These are phyloP conservation scores for Psilocybe azurescens DNA, from an alignment of 768 basidiomycete species.

Conservation along the genomic window DNA sequence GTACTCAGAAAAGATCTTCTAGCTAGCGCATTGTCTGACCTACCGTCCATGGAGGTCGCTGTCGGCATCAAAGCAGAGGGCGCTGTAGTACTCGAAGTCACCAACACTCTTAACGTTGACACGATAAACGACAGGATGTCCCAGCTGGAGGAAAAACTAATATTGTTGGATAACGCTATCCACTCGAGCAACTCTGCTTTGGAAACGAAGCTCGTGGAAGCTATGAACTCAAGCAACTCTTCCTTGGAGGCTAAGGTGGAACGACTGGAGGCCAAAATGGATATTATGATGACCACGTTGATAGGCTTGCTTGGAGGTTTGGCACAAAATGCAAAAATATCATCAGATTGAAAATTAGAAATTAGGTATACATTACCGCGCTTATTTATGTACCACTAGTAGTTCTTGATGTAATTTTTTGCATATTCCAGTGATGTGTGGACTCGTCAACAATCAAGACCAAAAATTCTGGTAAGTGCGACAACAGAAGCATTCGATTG, in stretches of 20 bases:
- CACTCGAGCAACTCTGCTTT: neutral
- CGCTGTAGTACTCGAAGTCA: neutral
- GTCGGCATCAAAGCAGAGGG: neutral
- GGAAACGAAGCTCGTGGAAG: neutral
- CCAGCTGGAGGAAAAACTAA: neutral
- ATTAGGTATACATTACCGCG: too few species aligned
- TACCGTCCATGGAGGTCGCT: neutral
- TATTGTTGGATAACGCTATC: neutral
- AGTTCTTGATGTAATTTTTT: too few species aligned
- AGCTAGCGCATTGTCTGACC: neutral
- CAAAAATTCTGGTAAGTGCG: too few species aligned
- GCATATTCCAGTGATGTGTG: too few species aligned
- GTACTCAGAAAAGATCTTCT: slow-evolving; percentile 2
- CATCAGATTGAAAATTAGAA: neutral
- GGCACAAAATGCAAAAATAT: neutral
- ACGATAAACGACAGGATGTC: neutral
- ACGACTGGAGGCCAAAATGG: neutral
- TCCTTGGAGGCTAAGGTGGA: neutral
- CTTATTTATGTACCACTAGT: too few species aligned
- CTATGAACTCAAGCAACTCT: neutral
- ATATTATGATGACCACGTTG: neutral
- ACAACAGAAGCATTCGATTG: too few species aligned
- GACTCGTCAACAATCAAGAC: too few species aligned
- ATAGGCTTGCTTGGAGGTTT: neutral
- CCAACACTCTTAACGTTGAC: neutral